phyloP scores from a whole-genome alignment of 495 filamentous ascomycete genomes.

The Xanthoparmelia taractica region DNA sequence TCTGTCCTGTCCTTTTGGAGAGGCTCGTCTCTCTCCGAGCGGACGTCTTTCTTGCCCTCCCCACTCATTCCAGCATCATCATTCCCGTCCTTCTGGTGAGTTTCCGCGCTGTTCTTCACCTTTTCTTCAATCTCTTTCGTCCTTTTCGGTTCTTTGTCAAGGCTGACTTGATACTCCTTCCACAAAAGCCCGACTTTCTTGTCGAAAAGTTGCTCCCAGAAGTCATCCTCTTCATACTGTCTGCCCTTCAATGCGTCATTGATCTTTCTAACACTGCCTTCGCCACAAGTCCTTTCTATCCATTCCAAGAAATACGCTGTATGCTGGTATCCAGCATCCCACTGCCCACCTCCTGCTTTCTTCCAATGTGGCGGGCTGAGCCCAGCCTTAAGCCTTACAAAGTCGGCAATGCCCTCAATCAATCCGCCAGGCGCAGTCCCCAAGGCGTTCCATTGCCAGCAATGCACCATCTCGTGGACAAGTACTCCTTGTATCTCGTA shows the following conservation, averaged over 20 bases:
- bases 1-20: neutral
- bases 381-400: constrained; percentile 69
- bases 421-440: constrained; percentile 65
- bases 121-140: neutral
- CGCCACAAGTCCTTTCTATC: constrained; percentile 28
- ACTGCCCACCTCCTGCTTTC: constrained; percentile 48
- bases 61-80: neutral
- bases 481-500: constrained; percentile 77
- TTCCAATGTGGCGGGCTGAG: constrained; percentile 82
- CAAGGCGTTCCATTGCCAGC: constrained; percentile 73
- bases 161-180: constrained; percentile 53
- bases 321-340: constrained; percentile 89
- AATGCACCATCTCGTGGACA: constrained; percentile 91
- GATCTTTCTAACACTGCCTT: constrained; percentile 26
- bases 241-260: constrained; percentile 26
- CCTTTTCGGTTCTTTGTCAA: constrained; percentile 6
- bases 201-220: constrained; percentile 68
- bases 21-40: neutral
- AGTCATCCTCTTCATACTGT: constrained; percentile 51
- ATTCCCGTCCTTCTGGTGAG: neutral
- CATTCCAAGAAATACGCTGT: constrained; percentile 83
- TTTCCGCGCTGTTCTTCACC: neutral
- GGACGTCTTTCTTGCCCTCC: neutral
- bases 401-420: constrained; percentile 91
- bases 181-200: constrained; percentile 59